Evolutionary conservation across 352 stramenopile genomes (phyloP), one percentile per base, ranked within the genome.

Genomic region (Phytophthora constricta): DNA sequence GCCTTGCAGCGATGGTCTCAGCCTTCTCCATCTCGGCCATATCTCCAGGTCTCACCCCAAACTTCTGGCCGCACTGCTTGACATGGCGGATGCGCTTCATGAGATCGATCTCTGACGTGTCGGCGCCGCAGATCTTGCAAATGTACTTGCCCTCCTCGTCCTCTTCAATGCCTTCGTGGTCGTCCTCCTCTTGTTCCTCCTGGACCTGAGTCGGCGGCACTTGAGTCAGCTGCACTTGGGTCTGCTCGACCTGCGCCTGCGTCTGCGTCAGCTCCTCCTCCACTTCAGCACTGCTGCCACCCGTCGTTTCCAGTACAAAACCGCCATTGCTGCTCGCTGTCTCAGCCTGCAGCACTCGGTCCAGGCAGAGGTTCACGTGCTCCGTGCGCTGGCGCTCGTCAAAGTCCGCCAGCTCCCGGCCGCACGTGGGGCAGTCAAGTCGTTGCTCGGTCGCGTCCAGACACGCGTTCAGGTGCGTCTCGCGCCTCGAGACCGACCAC

Each of bases 381-480:
- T 84, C 80, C 55, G 68, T 69, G 47, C 86, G 83, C 17, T 74
- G 77, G 45, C 87, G 81, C 57, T 93, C 84, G 46, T 87, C 85
- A 59, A 75, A 91, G 49, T 90, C 72, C 9, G 81, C 82, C 26
- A 93, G 76, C 13, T 84, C 72, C 47, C 80, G 69, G 27, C 69
- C 63, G 56, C 84, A 92, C 33, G 76, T 80, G 4, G 84, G 86
- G 27, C 86, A 93, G 20, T 82, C 69, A 56, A 73, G 87, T 25
- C 66, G 55, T 28, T 66, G 53, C 3, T 79, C 59, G 5, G 70
- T 65, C 3, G 61, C 61, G 53, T 96, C 88, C 17, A 96, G 70
- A 68, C 88, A 96, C 50, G 68, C 74, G 53, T 96, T 96, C 26
- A 96, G 63, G 62, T 96, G 88, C 58, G 77, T 56, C 13, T 82